Evolutionary conservation across 2,329 filamentous ascomycete genomes (phyloP).

Genomic region (Ilyonectria mors-panacis): DNA sequence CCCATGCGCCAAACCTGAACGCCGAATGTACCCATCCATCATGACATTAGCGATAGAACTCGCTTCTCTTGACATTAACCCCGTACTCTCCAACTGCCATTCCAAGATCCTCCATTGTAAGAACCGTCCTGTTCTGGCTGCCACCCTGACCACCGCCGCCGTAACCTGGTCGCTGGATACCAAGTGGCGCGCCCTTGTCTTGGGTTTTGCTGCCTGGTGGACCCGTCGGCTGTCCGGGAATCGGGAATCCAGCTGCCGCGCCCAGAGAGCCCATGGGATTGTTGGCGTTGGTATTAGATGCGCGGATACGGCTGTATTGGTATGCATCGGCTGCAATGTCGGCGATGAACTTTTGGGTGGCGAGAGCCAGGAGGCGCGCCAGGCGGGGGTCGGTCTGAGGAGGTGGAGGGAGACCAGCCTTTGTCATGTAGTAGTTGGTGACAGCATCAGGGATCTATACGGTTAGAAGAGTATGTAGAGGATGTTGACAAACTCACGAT

Average conservation of each 20-base stretch:
- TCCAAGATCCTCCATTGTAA: slow-evolving; percentile 98
- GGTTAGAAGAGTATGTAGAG: slow-evolving; percentile 26
- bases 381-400: slow-evolving; percentile 92
- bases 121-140: slow-evolving; percentile 89
- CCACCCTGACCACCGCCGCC: slow-evolving; percentile 92
- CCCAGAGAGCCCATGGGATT: slow-evolving; percentile 93
- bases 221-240: slow-evolving; percentile 73
- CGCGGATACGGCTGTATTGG: slow-evolving; percentile 95
- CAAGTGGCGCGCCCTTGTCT: slow-evolving; percentile 73
- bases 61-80: slow-evolving; percentile 96
- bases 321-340: slow-evolving; percentile 98
- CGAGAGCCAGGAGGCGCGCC: slow-evolving; percentile 92
- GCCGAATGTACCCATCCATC: slow-evolving; percentile 25
- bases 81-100: slow-evolving; percentile 99
- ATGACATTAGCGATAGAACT: slow-evolving; percentile 86
- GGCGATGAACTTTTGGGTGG: slow-evolving; percentile 99
- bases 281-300: slow-evolving; percentile 87
- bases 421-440: slow-evolving; percentile 97
- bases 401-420: slow-evolving; percentile 92
- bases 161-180: slow-evolving; percentile 83
- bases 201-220: slow-evolving; percentile 70
- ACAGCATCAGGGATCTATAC: slow-evolving; percentile 94
- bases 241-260: slow-evolving; percentile 78
- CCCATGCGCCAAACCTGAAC: slow-evolving; percentile 42
- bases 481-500: slow-evolving; percentile 75